Base-by-base conservation (phyloP, 2,329 filamentous ascomycete genomes). In the Colletotrichum costaricense region DNA sequence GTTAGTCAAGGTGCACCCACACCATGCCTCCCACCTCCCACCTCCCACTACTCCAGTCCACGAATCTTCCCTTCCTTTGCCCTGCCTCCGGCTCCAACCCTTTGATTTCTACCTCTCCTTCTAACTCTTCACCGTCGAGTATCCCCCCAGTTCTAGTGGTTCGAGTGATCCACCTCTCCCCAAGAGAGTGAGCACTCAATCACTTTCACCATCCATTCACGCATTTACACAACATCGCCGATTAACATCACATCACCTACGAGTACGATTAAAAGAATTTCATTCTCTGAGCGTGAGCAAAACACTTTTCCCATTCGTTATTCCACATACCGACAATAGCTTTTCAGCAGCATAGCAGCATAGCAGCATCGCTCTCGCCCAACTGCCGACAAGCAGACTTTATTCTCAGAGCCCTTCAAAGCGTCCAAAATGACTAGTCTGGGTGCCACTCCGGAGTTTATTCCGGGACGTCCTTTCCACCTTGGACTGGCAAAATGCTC, bases 381-480 rank as follows among this genome's bases (percentile, higher is more conserved):
- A 16, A 19, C n/a, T 28, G 14, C 30, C 16, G 33, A 28, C 42
- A 12, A 49, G 6, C 26, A 46, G 16, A 33, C 60, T 26, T 35
- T 56, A 1, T 38, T 62, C 46, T 49, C 57, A 33, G 19, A 30
- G 14, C 22, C 33, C 11, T 19, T 52, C 16, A 9, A 19, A 22
- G 19, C 4, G 42, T n/a, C 42, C 4, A 22, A 49, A 49, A 22
- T 49, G 42, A 9, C 7, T 22, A 22, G 22, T n/a, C 54, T 28
- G 28, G 26, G 24, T 11, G 4, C 19, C 3, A 19, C 28, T 9
- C 35, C 38, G 7, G 28, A 38, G 19, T 70, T 59, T 22, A 22
- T 66, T 38, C 62, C 67, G 35, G 60, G 60, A 30, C 54, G 67
- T 30, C 26, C 22, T 66, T 60, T 19, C 24, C 62, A 66, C 33